Conservation (phyloP, 1,284 basidiomycete species). For the Chondrostereum purpureum region DNA sequence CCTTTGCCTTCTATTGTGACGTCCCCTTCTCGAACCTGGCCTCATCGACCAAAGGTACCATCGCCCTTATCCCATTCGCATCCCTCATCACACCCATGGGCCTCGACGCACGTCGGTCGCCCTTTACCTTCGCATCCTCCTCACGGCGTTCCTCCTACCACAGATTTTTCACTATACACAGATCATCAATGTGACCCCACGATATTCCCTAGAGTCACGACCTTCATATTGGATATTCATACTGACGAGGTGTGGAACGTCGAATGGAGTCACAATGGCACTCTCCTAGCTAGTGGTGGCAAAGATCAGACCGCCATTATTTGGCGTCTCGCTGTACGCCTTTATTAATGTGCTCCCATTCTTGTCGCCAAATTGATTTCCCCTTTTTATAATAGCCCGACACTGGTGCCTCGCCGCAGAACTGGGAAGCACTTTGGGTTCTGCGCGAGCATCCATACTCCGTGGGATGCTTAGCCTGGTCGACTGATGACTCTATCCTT, state of each 20-base stretch:
- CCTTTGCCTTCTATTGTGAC: background rate
- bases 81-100: conserved; percentile 27
- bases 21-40: background rate
- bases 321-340: conserved; percentile 77
- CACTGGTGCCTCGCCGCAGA: conserved; percentile 42
- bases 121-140: conserved; percentile 23
- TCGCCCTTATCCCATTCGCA: background rate
- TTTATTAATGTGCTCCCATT: conserved; percentile 5
- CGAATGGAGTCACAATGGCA: conserved; percentile 90
- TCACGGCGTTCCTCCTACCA: conserved; percentile 60
- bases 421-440: conserved; percentile 54
- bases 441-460: conserved; percentile 72
- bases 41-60: background rate
- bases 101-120: conserved; percentile 26
- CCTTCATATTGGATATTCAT: conserved; percentile 81
- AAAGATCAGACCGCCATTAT: conserved; percentile 85
- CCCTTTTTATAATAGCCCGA: conserved; percentile 36
- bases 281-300: conserved; percentile 80
- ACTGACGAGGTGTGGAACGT: conserved; percentile 94
- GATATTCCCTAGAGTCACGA: conserved; percentile 81
- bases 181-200: conserved; percentile 81
- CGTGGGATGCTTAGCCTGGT: conserved; percentile 85
- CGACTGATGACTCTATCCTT: conserved; percentile 76
- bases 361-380: conserved; percentile 9
- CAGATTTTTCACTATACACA: conserved; percentile 74